Percentiles rank a stretch among this genome's conserved stretches.
Conservation (phyloP, 257 asterid species). For the Salvia miltiorrhiza region DNA sequence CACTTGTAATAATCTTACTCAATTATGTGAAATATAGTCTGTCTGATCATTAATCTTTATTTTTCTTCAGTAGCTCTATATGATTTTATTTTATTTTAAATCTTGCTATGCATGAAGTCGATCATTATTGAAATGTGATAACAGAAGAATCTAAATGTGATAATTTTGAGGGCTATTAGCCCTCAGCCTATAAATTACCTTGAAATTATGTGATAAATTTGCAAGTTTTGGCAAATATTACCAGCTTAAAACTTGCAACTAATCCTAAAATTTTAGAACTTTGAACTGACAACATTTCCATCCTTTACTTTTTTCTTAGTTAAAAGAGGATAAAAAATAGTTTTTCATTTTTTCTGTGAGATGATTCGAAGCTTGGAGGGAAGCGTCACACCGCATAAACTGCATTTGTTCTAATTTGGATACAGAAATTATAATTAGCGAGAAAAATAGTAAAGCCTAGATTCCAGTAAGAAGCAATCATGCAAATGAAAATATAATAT, state of each 20-base stretch:
- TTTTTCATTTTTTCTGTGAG: too few species aligned
- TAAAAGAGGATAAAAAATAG: too few species aligned
- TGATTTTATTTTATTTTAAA: too few species aligned
- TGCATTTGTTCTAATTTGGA: background rate
- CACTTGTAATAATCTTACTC: slow-evolving; percentile 5
- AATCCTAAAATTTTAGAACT: background rate
- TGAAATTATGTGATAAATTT: too few species aligned
- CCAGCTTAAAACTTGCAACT: background rate
- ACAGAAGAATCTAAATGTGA: background rate
- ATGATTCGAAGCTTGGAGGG: background rate
- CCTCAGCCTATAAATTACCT: background rate
- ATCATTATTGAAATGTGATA: background rate
- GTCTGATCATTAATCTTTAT: background rate
- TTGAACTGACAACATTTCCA: background rate
- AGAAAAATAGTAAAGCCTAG: background rate
- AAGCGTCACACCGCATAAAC: background rate
- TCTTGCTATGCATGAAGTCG: background rate
- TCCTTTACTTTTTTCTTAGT: too few species aligned
- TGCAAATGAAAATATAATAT: background rate
- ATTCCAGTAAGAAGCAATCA: slow-evolving; percentile 1
- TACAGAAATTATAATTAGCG: too few species aligned
- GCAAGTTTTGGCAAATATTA: background rate
- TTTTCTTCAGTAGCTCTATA: background rate
- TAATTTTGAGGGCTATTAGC: background rate
- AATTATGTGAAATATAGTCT: slow-evolving; percentile 11